These are phyloP conservation scores for Nothophytophthora sp. DNA, from an alignment of 352 stramenopile species.

Conservation along the genomic window DNA sequence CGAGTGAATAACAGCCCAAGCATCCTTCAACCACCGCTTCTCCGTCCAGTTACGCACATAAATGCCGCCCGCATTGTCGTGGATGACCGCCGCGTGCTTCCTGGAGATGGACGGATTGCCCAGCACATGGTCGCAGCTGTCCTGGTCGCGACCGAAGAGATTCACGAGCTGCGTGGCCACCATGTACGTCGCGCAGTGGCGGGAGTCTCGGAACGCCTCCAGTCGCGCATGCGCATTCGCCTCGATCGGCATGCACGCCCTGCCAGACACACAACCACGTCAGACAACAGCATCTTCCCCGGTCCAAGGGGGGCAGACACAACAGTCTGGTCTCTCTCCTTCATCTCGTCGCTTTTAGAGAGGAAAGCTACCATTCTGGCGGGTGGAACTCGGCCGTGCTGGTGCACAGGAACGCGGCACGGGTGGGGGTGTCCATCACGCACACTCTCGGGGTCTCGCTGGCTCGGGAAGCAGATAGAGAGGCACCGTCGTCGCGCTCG, in stretches of 20 bases:
- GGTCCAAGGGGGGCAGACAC: not conserved
- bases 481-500: conserved; percentile 6
- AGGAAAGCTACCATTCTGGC: conserved; percentile 57
- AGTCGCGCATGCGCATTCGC: conserved; percentile 68
- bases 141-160: conserved; percentile 84
- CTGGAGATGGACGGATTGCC: conserved; percentile 86
- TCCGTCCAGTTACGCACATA: conserved; percentile 49
- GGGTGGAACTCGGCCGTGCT: conserved; percentile 80
- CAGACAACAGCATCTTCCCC: not conserved
- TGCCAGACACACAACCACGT: conserved; percentile 11
- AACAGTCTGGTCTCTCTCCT: too few species aligned
- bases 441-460: conserved; percentile 3
- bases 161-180: conserved; percentile 82
- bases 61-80: conserved; percentile 78
- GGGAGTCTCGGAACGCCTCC: conserved; percentile 73
- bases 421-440: conserved; percentile 48
- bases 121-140: conserved; percentile 85
- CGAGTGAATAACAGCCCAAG: not conserved
- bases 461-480: too few species aligned
- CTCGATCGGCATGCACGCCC: conserved; percentile 68
- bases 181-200: conserved; percentile 87
- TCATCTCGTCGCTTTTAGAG: too few species aligned
- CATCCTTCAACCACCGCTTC: not conserved
- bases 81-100: conserved; percentile 87
- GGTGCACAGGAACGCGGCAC: conserved; percentile 76